A percentile compares a stretch with the other conserved stretches of the same genome.
Conservation (phyloP, 768 basidiomycete species). For the Kwoniella mangroviensis region DNA sequence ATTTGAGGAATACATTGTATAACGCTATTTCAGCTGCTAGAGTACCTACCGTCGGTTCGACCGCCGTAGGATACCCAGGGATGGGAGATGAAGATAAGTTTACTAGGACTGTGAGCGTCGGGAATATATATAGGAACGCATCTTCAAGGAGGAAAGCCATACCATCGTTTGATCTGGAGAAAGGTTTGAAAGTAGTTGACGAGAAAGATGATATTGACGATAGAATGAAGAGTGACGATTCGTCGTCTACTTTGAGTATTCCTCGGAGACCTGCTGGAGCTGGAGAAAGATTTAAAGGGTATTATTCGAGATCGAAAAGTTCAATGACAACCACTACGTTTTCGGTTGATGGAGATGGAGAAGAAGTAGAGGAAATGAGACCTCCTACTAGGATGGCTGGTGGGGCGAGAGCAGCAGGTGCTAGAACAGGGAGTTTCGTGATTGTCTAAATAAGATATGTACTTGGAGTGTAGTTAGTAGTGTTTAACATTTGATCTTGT, state of each 20-base stretch:
- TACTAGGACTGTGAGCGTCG: constrained; percentile 34
- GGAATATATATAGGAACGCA: constrained; percentile 3
- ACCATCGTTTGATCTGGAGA: constrained; percentile 27
- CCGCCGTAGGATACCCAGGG: background rate
- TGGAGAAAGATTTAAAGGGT: constrained; percentile 39
- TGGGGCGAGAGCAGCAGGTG: constrained; percentile 27
- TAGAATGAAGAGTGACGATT: constrained; percentile 4
- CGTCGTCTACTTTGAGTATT: constrained; percentile 1
- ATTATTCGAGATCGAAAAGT: constrained; percentile 28
- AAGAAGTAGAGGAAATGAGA: constrained; percentile 3
- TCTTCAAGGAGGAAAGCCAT: constrained; percentile 18
- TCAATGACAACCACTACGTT: background rate
- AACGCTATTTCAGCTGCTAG: constrained; percentile 41
- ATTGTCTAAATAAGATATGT: constrained; percentile 7
- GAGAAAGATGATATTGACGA: constrained; percentile 27
- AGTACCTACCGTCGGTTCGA: constrained; percentile 4
- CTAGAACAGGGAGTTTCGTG: constrained; percentile 25
- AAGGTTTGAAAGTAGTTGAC: constrained; percentile 24
- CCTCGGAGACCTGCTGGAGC: constrained; percentile 14
- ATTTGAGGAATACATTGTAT: constrained; percentile 43
- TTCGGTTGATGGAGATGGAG: constrained; percentile 3
- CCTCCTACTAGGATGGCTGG: constrained; percentile 25
- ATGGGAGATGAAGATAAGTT: constrained; percentile 34
- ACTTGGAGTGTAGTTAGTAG: no score
- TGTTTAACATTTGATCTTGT: no score